Conservation (phyloP, 176 grass and related monocot species). For the Metroxylon sagu region DNA sequence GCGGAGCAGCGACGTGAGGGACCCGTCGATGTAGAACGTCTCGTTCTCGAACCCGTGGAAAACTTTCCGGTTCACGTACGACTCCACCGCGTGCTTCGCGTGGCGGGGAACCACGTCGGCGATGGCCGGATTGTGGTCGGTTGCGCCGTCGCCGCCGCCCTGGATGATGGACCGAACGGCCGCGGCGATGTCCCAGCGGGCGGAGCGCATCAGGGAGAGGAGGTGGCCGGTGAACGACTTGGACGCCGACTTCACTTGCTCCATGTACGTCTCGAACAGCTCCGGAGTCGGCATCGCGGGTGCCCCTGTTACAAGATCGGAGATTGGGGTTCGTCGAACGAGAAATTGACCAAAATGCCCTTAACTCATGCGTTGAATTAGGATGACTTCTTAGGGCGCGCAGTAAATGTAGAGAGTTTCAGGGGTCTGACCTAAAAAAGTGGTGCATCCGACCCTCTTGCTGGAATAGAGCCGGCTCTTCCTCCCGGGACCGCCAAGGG, state of each 20-base stretch:
- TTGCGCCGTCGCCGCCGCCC: slow-evolving; percentile 14
- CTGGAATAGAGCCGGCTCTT: slow-evolving; percentile 30
- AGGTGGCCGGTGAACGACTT: slow-evolving; percentile 69
- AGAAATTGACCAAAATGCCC: neutral
- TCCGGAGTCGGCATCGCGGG: slow-evolving; percentile 42
- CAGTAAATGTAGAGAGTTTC: too few relatives aligned
- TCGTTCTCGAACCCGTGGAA: slow-evolving; percentile 93
- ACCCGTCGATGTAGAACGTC: slow-evolving; percentile 95
- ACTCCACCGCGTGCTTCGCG: slow-evolving; percentile 77
- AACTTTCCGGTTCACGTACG: slow-evolving; percentile 52
- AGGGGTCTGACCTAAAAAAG: slow-evolving; percentile 10
- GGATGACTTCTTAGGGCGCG: too few relatives aligned
- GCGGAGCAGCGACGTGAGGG: slow-evolving; percentile 79
- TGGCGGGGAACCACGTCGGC: slow-evolving; percentile 30
- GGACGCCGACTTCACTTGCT: slow-evolving; percentile 51
- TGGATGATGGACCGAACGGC: slow-evolving; percentile 55
- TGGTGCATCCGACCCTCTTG: slow-evolving; percentile 19
- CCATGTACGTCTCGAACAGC: slow-evolving; percentile 55
- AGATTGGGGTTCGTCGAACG: too few relatives aligned
- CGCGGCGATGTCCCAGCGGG: slow-evolving; percentile 49
- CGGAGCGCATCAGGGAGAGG: slow-evolving; percentile 48
- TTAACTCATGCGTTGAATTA: too few relatives aligned
- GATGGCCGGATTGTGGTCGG: neutral
- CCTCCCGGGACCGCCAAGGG: slow-evolving; percentile 23
- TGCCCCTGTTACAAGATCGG: neutral